A percentile compares a stretch with the other conserved stretches of the same genome.
phyloP scores from a whole-genome alignment of 345 rosid genomes.

The Hypericum androsaemum region DNA sequence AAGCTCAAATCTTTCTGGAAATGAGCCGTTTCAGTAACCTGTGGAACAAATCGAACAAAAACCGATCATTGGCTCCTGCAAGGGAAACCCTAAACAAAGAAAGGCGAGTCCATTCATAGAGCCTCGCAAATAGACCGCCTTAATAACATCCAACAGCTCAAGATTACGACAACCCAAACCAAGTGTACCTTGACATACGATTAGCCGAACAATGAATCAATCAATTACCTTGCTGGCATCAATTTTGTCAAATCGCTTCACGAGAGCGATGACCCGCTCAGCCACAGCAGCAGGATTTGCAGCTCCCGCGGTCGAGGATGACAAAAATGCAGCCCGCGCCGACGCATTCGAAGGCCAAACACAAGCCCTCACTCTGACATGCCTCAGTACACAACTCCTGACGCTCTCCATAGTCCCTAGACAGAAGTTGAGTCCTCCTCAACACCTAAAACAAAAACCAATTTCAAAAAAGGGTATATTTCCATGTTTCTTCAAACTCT shows the following conservation, averaged over 20 bases:
- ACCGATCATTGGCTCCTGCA: background rate
- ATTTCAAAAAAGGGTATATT: too few relatives aligned
- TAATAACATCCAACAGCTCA: too few relatives aligned
- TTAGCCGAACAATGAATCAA: too few relatives aligned
- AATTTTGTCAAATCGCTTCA: conserved; percentile 46
- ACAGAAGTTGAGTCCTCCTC: too few relatives aligned
- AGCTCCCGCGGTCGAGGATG: conserved; percentile 8
- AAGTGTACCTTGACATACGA: too few relatives aligned
- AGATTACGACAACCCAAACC: too few relatives aligned
- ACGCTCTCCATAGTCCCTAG: conserved; percentile 25
- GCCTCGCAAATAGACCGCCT: too few relatives aligned
- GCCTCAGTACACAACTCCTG: conserved; percentile 35
- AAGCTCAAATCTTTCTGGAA: conserved; percentile 52
- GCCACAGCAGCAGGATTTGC: conserved; percentile 25
- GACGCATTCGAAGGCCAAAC: conserved; percentile 8
- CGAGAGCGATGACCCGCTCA: conserved; percentile 36
- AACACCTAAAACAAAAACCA: too few relatives aligned
- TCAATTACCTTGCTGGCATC: conserved; percentile 42
- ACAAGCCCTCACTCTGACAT: conserved; percentile 31
- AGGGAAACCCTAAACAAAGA: background rate
- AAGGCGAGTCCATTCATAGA: too few relatives aligned
- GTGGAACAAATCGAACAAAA: conserved; percentile 3
- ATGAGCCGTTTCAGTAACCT: conserved; percentile 54
- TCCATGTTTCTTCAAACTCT: too few relatives aligned
- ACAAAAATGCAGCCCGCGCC: conserved; percentile 21